Base-by-base conservation (phyloP, 345 rosid species). In the Populus deltoides region DNA sequence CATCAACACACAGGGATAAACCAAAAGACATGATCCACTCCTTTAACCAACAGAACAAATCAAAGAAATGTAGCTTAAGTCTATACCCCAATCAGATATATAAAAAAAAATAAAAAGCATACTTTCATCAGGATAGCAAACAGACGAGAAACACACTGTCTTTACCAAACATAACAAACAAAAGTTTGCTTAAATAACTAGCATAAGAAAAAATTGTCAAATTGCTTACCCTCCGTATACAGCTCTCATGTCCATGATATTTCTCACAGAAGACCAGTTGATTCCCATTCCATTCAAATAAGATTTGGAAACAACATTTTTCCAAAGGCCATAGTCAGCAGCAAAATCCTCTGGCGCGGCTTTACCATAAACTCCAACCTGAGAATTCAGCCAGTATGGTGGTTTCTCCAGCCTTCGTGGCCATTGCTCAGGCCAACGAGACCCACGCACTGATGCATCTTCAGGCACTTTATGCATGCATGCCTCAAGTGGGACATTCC, bases 381-480 rank as follows among this genome's bases (percentile, higher is more conserved):
- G 91, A 55, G 97, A 88, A 77, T 89, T 94, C 75, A 83, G 81
- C 98, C 99, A 93, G 80, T 83, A 93, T 43, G 99, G 99, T 66
- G 92, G 55, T 83, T 90, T 90, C 79, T 87, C 91, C 85, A 89
- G 27, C 90, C 99, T 91, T 6, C 83, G 86, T 33, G 98, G 98
- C 99, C 97, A 93, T 77, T 90, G 91, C 86, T 90, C 91, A 0
- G 99, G 98, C 98, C 98, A 93, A 74, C 86, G 92, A 77, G 97
- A 91, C 74, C 98, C 99, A 66, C 97, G 93, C 68, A 89, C 84
- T 8, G 83, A 47, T 22, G 88, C 66, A 75, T 91, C 86, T 70
- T 75, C 82, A 11, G 98, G 97, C 25, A 88, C 86, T 22, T 86
- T 88, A 85, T 96, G 99, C 97, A 96, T 87, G 86, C 99, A 96